phyloP scores from a whole-genome alignment of 2,329 filamentous ascomycete species.

The Pestalotiopsis sp. region DNA sequence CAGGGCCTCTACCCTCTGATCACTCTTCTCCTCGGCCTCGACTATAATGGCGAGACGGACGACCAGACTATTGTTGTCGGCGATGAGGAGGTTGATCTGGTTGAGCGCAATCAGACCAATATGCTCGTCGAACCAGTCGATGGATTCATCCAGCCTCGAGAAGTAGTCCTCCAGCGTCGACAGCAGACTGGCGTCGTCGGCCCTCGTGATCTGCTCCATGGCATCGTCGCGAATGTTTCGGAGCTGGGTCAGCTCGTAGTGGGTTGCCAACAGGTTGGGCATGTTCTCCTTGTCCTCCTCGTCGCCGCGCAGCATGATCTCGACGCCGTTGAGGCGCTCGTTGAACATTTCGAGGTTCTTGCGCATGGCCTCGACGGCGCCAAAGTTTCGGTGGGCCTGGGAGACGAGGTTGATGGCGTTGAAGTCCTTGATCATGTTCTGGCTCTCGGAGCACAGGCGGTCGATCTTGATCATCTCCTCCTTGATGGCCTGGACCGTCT shows the following conservation, averaged over 20 bases:
- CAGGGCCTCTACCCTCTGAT: constrained; percentile 85
- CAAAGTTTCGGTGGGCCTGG: constrained; percentile 95
- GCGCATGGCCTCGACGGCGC: constrained; percentile 91
- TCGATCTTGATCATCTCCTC: constrained; percentile 99
- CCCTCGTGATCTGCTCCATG: constrained; percentile 89
- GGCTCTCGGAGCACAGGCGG: constrained; percentile 93
- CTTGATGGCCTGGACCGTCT: constrained; percentile 89
- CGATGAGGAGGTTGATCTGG: constrained; percentile 82
- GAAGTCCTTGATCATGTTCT: constrained; percentile 97
- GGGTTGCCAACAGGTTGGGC: constrained; percentile 85
- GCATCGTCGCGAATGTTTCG: constrained; percentile 95
- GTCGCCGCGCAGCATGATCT: constrained; percentile 79
- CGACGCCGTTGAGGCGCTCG: constrained; percentile 73
- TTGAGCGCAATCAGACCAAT: constrained; percentile 87
- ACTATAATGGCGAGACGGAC: constrained; percentile 91
- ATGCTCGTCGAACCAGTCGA: constrained; percentile 96
- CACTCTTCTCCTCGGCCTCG: constrained; percentile 94
- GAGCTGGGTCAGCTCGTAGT: constrained; percentile 90
- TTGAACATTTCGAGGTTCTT: constrained; percentile 87
- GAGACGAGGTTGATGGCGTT: constrained; percentile 89
- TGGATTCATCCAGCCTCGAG: constrained; percentile 78
- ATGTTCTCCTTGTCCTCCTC: constrained; percentile 86
- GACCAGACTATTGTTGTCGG: constrained; percentile 85
- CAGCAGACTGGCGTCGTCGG: constrained; percentile 73
- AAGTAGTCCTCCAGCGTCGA: constrained; percentile 91